Percentiles rank a stretch among this genome's conserved stretches.
Conservation (phyloP, 495 filamentous ascomycete species). For the Penicillium bialowiezense region DNA sequence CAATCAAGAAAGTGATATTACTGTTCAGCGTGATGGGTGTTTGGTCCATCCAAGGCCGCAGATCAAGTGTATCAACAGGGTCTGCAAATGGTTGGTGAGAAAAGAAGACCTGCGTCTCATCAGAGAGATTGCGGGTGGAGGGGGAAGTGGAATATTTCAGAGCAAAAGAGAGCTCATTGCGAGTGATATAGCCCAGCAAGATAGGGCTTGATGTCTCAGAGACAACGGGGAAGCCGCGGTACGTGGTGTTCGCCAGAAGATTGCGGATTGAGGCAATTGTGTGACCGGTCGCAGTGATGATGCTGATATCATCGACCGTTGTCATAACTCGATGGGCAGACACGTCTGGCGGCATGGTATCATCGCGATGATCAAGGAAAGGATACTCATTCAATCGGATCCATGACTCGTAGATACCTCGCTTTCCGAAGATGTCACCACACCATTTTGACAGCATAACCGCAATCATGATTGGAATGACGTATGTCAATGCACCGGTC, state of each 20-base stretch:
- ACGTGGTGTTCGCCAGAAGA: conserved; percentile 69
- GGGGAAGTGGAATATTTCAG: conserved; percentile 49
- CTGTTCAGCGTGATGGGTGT: conserved; percentile 88
- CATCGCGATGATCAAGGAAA: conserved; percentile 91
- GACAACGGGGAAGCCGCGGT: conserved; percentile 92
- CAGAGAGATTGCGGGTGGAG: conserved; percentile 54
- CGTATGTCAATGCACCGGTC: conserved; percentile 92
- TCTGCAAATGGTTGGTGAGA: conserved; percentile 78
- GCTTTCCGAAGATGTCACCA: conserved; percentile 89
- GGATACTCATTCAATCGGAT: conserved; percentile 96
- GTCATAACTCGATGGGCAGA: conserved; percentile 87
- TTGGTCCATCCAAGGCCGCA: conserved; percentile 97
- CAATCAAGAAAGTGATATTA: conserved; percentile 70
- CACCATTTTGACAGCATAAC: conserved; percentile 99
- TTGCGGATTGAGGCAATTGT: conserved; percentile 72
- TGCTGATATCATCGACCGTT: conserved; percentile 80
- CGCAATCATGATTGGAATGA: conserved; percentile 98
- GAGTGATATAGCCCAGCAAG: conserved; percentile 89
- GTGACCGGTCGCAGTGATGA: conserved; percentile 79
- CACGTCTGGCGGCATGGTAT: conserved; percentile 76
- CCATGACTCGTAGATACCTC: conserved; percentile 97
- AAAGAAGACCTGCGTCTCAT: conserved; percentile 79
- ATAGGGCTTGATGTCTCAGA: conserved; percentile 64
- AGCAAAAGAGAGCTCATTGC: conserved; percentile 82
- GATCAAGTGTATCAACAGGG: conserved; percentile 73